Evolutionary conservation across 768 basidiomycete genomes (phyloP).

Genomic region (Leccinum aurantiacum): DNA sequence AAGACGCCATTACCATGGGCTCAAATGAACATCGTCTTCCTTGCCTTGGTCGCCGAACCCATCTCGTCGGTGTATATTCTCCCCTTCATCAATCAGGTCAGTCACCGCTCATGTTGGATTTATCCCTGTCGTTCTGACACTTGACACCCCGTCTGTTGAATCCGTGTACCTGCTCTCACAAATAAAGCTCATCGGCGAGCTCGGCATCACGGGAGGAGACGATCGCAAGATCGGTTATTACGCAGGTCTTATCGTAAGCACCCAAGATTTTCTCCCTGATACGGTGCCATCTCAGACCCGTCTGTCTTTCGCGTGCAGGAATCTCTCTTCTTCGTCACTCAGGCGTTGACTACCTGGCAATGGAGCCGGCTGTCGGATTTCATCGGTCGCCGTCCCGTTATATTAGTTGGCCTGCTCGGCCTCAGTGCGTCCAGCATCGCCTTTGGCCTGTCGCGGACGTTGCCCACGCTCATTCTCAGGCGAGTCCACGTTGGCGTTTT

Average conservation of each 20-base stretch:
- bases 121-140: not conserved
- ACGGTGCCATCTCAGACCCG: not conserved
- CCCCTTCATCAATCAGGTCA: slow-evolving; percentile 61
- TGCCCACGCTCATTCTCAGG: slow-evolving; percentile 58
- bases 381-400: slow-evolving; percentile 59
- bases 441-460: slow-evolving; percentile 63
- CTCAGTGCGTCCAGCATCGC: slow-evolving; percentile 50
- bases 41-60: slow-evolving; percentile 57
- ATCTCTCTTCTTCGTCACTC: slow-evolving; percentile 60
- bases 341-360: slow-evolving; percentile 57
- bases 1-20: slow-evolving; percentile 51
- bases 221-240: slow-evolving; percentile 67
- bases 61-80: slow-evolving; percentile 56
- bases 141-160: not conserved
- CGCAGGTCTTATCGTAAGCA: slow-evolving; percentile 55
- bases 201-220: slow-evolving; percentile 65
- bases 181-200: slow-evolving; percentile 55
- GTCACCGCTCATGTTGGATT: not conserved
- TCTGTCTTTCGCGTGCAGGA: slow-evolving; percentile 41
- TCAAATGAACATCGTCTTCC: slow-evolving; percentile 48
- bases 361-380: slow-evolving; percentile 65
- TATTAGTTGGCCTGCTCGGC: slow-evolving; percentile 62
- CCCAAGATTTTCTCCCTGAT: not conserved
- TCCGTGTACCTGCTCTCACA: not conserved
- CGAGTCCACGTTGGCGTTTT: slow-evolving; percentile 11